phyloP scores from a whole-genome alignment of 371 early-diverging fungal genomes.

The Mucor irregularis region DNA sequence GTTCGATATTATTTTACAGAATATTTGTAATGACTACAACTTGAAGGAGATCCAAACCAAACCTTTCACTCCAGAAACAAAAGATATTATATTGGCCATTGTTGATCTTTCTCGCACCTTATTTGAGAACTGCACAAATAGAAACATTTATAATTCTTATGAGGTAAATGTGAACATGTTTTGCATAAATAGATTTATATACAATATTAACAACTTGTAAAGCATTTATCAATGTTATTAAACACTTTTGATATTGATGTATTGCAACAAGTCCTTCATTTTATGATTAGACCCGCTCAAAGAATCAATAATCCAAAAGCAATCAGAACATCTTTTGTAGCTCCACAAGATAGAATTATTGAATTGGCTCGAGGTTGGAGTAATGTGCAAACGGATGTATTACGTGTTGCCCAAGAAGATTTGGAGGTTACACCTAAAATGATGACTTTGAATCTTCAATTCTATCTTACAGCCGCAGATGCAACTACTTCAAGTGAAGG shows the following conservation, averaged over 20 bases:
- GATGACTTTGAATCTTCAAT: slow-evolving; percentile 57
- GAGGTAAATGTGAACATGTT: slow-evolving; percentile 60
- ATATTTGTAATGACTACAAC: slow-evolving; percentile 62
- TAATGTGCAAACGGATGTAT: slow-evolving; percentile 46
- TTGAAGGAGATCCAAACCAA: slow-evolving; percentile 62
- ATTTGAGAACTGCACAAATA: slow-evolving; percentile 94
- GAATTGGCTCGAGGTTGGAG: slow-evolving; percentile 66
- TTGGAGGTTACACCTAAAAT: slow-evolving; percentile 53
- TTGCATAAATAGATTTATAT: neutral
- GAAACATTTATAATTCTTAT: slow-evolving; percentile 90
- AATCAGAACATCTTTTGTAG: slow-evolving; percentile 61
- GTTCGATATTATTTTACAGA: slow-evolving; percentile 83
- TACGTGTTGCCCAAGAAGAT: slow-evolving; percentile 42
- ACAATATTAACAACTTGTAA: neutral
- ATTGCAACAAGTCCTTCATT: slow-evolving; percentile 67
- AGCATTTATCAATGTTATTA: slow-evolving; percentile 43
- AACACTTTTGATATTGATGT: slow-evolving; percentile 75
- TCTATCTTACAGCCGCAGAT: slow-evolving; percentile 51
- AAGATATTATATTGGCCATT: slow-evolving; percentile 68
- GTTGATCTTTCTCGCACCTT: slow-evolving; percentile 75
- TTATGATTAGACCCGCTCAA: slow-evolving; percentile 83
- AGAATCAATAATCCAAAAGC: slow-evolving; percentile 74
- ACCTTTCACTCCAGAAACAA: slow-evolving; percentile 56
- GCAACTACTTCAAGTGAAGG: slow-evolving; percentile 13
- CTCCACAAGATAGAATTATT: slow-evolving; percentile 64